Conservation (phyloP, 495 filamentous ascomycete species). For the Astrothelium subdiscretum region DNA sequence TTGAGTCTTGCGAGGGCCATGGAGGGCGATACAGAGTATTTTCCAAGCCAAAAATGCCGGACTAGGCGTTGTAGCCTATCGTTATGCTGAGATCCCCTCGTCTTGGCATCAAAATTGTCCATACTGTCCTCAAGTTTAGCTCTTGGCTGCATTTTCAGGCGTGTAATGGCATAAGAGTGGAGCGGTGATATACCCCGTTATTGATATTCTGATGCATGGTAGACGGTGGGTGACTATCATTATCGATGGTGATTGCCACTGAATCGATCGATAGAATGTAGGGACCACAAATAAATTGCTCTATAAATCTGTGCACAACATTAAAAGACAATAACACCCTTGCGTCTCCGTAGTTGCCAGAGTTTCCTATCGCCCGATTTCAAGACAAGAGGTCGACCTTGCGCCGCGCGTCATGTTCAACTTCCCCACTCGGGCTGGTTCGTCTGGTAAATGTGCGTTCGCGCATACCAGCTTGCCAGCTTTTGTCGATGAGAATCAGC, state of each 20-base stretch:
- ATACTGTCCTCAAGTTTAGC: neutral
- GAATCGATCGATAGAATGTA: no score
- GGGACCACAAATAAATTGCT: no score
- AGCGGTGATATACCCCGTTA: neutral
- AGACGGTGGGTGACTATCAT: neutral
- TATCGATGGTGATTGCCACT: no score
- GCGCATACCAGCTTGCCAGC: constrained; percentile 51
- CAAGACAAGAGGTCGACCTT: neutral
- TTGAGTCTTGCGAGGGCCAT: neutral
- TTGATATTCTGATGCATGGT: neutral
- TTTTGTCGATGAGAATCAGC: constrained; percentile 57
- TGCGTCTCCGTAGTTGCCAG: no score
- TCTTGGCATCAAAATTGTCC: neutral
- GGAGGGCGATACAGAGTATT: neutral
- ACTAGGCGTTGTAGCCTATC: neutral
- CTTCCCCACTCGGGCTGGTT: constrained; percentile 41
- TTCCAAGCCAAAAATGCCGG: neutral
- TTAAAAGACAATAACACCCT: no score
- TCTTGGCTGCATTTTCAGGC: neutral
- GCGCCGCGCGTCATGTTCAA: constrained; percentile 43
- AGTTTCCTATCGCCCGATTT: neutral
- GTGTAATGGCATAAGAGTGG: neutral
- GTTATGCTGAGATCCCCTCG: neutral
- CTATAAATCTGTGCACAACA: no score
- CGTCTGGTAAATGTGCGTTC: constrained; percentile 62